These are phyloP conservation scores for Athelia sp. DNA, from an alignment of 1,284 basidiomycete species.

Conservation along the genomic window DNA sequence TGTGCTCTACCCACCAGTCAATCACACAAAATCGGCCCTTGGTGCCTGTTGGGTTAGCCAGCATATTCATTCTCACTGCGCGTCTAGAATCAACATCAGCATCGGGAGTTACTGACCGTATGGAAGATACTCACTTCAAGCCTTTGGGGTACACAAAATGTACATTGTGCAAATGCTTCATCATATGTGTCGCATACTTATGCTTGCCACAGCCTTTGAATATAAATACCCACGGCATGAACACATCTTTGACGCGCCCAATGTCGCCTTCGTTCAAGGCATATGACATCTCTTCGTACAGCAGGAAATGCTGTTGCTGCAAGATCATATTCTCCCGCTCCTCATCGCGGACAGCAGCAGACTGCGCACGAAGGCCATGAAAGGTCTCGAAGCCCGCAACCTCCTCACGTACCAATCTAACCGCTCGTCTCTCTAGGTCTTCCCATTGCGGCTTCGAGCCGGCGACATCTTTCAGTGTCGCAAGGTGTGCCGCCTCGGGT, in stretches of 20 bases:
- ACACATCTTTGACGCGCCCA: constrained; percentile 19
- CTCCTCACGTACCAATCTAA: constrained; percentile 6
- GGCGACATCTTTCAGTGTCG: constrained; percentile 3
- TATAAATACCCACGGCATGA: constrained; percentile 21
- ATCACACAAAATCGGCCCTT: constrained; percentile 9
- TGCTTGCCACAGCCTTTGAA: constrained; percentile 26
- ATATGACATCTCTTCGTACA: constrained; percentile 19
- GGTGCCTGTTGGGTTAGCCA: constrained; percentile 16
- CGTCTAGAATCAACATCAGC: not conserved
- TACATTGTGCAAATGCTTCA: constrained; percentile 11
- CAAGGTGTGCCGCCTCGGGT: not conserved
- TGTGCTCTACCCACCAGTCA: constrained; percentile 18
- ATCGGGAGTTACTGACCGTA: too few relatives aligned
- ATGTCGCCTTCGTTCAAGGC: constrained; percentile 27
- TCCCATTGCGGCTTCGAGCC: constrained; percentile 1
- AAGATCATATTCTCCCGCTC: constrained; percentile 15
- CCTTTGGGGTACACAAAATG: constrained; percentile 11
- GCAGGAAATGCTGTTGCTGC: constrained; percentile 14
- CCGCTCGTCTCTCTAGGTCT: constrained; percentile 2
- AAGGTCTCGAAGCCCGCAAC: constrained; percentile 6
- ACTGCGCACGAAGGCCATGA: not conserved
- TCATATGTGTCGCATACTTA: constrained; percentile 24
- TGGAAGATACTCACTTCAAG: constrained; percentile 7
- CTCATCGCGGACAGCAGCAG: constrained; percentile 9
- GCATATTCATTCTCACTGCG: constrained; percentile 12